A percentile compares a stretch with the other conserved stretches of the same genome.
Conservation (phyloP, 1,139 yeast genomes). For the Fermentozyma sake region DNA sequence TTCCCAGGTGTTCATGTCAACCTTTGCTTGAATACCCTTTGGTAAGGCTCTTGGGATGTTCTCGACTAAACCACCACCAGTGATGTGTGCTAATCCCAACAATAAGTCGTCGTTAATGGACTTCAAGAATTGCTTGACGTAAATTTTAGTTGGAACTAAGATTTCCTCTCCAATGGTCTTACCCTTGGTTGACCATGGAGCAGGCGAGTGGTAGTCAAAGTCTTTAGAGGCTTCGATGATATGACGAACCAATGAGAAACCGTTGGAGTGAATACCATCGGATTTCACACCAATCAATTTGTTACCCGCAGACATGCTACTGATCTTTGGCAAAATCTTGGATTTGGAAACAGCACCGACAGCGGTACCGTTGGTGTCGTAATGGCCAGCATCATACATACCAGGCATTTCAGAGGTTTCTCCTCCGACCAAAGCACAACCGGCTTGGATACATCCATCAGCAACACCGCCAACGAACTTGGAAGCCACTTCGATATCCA, state of each 20-base stretch:
- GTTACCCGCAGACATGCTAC: constrained; percentile 72
- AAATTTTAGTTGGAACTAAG: constrained; percentile 86
- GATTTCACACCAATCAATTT: constrained; percentile 83
- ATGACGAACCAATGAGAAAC: constrained; percentile 93
- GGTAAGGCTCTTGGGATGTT: constrained; percentile 96
- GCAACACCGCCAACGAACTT: constrained; percentile 94
- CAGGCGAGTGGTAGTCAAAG: constrained; percentile 61
- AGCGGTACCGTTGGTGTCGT: constrained; percentile 97
- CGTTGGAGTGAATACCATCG: constrained; percentile 94
- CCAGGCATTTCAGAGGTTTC: constrained; percentile 99
- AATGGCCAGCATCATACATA: constrained; percentile 91
- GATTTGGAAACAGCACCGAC: constrained; percentile 94
- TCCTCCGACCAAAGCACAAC: constrained; percentile 98
- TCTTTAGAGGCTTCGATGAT: constrained; percentile 72
- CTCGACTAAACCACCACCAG: constrained; percentile 98
- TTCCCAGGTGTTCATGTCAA: constrained; percentile 77
- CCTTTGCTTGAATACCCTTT: constrained; percentile 65
- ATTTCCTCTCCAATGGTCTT: constrained; percentile 82
- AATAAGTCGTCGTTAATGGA: constrained; percentile 64
- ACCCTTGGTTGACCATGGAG: constrained; percentile 77
- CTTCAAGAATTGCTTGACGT: constrained; percentile 84
- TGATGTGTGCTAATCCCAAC: constrained; percentile 91
- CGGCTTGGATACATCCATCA: constrained; percentile 90
- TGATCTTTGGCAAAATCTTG: constrained; percentile 66
- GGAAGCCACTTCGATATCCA: constrained; percentile 79